phyloP scores from a whole-genome alignment of 176 grass and related monocot genomes.

The Urochloa ruziziensis region DNA sequence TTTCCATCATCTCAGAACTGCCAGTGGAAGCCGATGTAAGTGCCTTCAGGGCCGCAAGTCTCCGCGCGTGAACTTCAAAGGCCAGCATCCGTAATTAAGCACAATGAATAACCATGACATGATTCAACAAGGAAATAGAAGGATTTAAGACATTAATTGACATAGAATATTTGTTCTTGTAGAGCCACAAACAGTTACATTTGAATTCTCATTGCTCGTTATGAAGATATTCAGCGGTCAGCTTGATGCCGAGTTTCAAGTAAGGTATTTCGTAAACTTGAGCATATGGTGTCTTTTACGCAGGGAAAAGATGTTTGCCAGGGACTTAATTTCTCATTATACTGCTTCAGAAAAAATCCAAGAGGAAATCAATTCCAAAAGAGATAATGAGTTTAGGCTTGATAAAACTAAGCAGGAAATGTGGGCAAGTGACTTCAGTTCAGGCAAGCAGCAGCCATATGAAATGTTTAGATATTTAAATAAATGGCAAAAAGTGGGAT shows the following conservation, averaged over 20 bases:
- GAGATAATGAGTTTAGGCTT: not conserved
- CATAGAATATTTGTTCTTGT: not conserved
- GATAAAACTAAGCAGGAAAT: slow-evolving; percentile 19
- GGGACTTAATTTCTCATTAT: not conserved
- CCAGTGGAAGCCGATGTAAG: slow-evolving; percentile 70
- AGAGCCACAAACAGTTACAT: not conserved
- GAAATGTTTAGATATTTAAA: not conserved
- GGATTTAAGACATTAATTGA: slow-evolving; percentile 16
- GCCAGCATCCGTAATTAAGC: slow-evolving; percentile 28
- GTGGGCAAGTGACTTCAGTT: not conserved
- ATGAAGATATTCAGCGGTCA: not conserved
- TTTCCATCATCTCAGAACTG: slow-evolving; percentile 80
- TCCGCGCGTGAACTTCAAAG: slow-evolving; percentile 92
- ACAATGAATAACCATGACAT: slow-evolving; percentile 13
- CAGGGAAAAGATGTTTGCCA: not conserved
- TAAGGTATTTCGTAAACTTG: slow-evolving; percentile 25
- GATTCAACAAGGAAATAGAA: slow-evolving; percentile 29
- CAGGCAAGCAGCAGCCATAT: not conserved
- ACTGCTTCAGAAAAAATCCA: slow-evolving; percentile 5
- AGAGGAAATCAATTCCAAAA: not conserved
- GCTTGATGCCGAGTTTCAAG: slow-evolving; percentile 1
- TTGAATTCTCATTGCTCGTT: slow-evolving; percentile 10
- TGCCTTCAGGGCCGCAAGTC: slow-evolving; percentile 89
- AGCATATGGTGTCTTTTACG: not conserved
- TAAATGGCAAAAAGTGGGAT: not conserved